Percentiles rank a stretch among this genome's conserved stretches.
These are phyloP conservation scores for Canna indica DNA, from an alignment of 176 grass and related monocot genomes.

Conservation along the genomic window DNA sequence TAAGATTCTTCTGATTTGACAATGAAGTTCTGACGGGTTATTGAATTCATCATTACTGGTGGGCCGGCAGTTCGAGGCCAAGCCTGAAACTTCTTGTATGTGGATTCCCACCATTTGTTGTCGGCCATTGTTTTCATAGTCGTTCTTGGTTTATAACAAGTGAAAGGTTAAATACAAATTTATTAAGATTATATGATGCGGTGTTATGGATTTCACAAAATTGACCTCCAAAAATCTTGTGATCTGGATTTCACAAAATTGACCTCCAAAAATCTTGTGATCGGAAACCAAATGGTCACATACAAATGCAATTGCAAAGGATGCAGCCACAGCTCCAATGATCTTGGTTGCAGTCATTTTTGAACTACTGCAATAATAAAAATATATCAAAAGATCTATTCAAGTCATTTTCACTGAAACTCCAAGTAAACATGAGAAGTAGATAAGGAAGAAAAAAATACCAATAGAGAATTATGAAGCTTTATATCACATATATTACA, in stretches of 20 bases:
- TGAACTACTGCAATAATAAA: neutral
- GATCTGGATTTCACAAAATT: neutral
- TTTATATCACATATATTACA: no score
- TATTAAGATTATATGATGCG: no score
- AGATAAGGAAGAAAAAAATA: no score
- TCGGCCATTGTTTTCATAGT: constrained; percentile 43
- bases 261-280: constrained; percentile 75
- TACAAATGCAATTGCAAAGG: constrained; percentile 37
- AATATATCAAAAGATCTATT: no score
- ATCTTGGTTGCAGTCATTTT: constrained; percentile 16
- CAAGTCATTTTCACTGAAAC: no score
- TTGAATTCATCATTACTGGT: constrained; percentile 79
- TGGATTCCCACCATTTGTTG: constrained; percentile 72
- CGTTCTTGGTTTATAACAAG: constrained; percentile 43
- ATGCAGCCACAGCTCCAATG: constrained; percentile 23
- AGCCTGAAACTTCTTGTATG: constrained; percentile 70
- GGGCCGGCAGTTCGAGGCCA: constrained; percentile 71
- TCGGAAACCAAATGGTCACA: constrained; percentile 38
- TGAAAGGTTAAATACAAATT: neutral
- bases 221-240: neutral
- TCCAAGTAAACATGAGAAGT: no score
- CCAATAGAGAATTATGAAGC: no score
- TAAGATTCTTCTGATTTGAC: constrained; percentile 55
- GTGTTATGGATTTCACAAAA: neutral
- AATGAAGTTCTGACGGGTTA: constrained; percentile 84